phyloP scores from a whole-genome alignment of 192 early-diverging fungal genomes.

The Podila horticola region DNA sequence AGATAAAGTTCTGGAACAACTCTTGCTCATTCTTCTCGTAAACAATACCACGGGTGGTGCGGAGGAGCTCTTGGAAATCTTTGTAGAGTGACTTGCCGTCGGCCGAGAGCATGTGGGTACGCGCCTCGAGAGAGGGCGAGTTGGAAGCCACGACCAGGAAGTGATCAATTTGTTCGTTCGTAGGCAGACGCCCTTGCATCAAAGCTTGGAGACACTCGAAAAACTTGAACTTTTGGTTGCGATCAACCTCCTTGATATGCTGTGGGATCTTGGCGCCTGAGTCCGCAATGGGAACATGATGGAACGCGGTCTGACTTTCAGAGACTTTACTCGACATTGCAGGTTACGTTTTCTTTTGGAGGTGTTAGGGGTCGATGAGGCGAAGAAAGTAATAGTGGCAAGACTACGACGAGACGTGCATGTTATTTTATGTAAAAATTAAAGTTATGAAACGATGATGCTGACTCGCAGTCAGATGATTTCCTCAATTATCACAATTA shows the following conservation, averaged over 20 bases:
- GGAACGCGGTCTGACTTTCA: constrained; percentile 15
- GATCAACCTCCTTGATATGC: constrained; percentile 32
- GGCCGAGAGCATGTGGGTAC: constrained; percentile 51
- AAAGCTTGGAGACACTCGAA: constrained; percentile 48
- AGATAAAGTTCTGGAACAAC: constrained; percentile 55
- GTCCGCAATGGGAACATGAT: constrained; percentile 22
- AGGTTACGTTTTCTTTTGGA: background rate
- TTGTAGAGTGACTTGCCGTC: constrained; percentile 51
- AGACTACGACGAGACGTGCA: too few species aligned
- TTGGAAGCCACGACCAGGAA: constrained; percentile 34
- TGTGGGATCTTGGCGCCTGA: constrained; percentile 40
- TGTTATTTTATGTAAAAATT: too few species aligned
- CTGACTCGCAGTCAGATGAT: too few species aligned
- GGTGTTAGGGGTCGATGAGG: background rate
- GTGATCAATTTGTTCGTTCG: constrained; percentile 50
- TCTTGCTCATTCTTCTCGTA: constrained; percentile 53
- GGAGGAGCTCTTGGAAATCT: constrained; percentile 49
- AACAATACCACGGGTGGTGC: constrained; percentile 38
- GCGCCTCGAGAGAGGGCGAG: constrained; percentile 28
- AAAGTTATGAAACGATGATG: too few species aligned
- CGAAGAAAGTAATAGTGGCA: background rate
- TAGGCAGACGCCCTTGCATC: constrained; percentile 51
- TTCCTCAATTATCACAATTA: too few species aligned
- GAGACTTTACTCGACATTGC: constrained; percentile 23
- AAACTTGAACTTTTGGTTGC: constrained; percentile 48